Conservation (phyloP, 345 rosid species). For the Arabidopsis suecica region DNA sequence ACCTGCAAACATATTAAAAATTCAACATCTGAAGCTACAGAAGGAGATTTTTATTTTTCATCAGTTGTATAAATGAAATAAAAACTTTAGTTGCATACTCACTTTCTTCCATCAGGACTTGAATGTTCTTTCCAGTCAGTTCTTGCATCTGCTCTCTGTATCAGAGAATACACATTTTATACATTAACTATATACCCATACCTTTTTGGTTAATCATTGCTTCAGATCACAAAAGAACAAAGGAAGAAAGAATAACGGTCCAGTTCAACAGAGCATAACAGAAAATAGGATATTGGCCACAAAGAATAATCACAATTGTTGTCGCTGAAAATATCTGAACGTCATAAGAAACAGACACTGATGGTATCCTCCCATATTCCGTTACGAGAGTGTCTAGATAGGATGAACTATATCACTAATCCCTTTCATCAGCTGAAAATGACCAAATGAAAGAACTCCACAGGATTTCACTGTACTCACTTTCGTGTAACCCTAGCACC, state of each 20-base stretch:
- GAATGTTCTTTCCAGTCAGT: conserved; percentile 95
- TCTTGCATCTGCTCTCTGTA: conserved; percentile 91
- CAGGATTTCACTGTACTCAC: conserved; percentile 25
- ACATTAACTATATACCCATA: conserved; percentile 32
- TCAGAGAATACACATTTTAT: conserved; percentile 25
- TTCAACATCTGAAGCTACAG: conserved; percentile 38
- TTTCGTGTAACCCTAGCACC: conserved; percentile 19
- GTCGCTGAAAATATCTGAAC: conserved; percentile 1
- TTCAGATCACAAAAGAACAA: conserved; percentile 29
- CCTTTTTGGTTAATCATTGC: conserved; percentile 12
- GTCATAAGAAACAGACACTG: conserved; percentile 18
- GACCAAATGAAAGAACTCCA: conserved; percentile 27
- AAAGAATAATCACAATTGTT: not conserved
- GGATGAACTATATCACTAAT: conserved; percentile 23
- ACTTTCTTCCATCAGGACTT: conserved; percentile 96
- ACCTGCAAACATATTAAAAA: conserved; percentile 57
- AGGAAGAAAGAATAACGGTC: conserved; percentile 15
- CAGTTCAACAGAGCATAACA: conserved; percentile 24
- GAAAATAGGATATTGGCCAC: conserved; percentile 10
- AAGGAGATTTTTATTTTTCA: conserved; percentile 19
- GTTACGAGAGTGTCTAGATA: conserved; percentile 16
- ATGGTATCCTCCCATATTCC: conserved; percentile 10
- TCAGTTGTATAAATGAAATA: conserved; percentile 24
- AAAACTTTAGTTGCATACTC: conserved; percentile 38
- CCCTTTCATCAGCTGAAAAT: conserved; percentile 25